phyloP scores from a whole-genome alignment of 2,329 filamentous ascomycete genomes.

The Leptodontidium sp. region DNA sequence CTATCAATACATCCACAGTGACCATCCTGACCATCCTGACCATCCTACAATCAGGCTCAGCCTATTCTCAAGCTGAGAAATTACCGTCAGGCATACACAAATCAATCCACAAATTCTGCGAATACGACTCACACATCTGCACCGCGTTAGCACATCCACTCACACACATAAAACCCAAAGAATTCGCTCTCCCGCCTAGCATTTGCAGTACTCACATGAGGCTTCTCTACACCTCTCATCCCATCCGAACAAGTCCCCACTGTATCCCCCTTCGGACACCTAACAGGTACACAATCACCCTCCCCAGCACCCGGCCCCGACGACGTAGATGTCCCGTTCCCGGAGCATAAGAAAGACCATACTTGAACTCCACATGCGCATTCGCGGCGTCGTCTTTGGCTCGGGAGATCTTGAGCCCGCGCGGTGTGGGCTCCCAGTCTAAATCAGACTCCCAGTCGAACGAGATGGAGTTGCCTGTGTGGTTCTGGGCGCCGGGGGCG shows the following conservation, averaged over 20 bases:
- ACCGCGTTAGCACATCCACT: not conserved
- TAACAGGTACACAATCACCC: not conserved
- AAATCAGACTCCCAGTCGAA: not conserved
- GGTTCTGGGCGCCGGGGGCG: not conserved
- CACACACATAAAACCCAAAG: not conserved
- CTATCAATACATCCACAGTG: no score
- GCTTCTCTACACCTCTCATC: not conserved
- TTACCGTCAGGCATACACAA: not conserved
- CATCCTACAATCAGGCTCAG: not conserved
- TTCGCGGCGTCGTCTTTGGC: not conserved
- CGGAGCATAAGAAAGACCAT: not conserved
- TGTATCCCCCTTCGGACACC: not conserved
- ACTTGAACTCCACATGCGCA: not conserved
- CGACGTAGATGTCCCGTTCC: not conserved
- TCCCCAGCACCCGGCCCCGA: not conserved
- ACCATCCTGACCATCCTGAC: no score
- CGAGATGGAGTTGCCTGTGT: not conserved
- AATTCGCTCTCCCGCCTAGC: not conserved
- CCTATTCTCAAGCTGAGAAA: not conserved
- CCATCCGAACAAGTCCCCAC: slow-evolving; percentile 2
- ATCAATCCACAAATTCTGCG: not conserved
- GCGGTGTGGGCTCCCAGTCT: not conserved
- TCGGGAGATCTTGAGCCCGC: not conserved
- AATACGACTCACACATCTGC: not conserved
- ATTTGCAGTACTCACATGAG: not conserved